A percentile compares a stretch with the other conserved stretches of the same genome.
These are phyloP conservation scores for Flueggea neowawraea DNA, from an alignment of 441 rosid species.

Conservation along the genomic window DNA sequence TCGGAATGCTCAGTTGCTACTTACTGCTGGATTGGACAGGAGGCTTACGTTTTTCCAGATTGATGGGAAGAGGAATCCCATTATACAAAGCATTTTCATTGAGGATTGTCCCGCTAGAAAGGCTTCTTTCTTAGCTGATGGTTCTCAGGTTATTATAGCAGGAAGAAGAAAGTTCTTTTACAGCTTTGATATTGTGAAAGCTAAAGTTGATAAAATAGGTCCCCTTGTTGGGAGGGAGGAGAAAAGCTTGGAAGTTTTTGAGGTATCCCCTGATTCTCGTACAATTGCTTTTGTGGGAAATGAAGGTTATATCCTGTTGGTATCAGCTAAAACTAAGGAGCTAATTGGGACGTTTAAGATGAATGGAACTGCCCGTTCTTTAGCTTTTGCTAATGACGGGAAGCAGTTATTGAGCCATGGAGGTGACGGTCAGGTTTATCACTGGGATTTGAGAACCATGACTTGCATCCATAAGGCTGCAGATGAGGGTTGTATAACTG, in stretches of 20 bases:
- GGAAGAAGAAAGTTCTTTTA: slow-evolving; percentile 94
- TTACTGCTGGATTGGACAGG: slow-evolving; percentile 71
- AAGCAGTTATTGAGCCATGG: slow-evolving; percentile 76
- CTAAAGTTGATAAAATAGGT: slow-evolving; percentile 73
- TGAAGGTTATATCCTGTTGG: slow-evolving; percentile 79
- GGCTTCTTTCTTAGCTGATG: slow-evolving; percentile 84
- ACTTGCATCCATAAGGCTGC: slow-evolving; percentile 74
- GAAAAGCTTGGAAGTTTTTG: slow-evolving; percentile 87
- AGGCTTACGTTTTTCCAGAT: slow-evolving; percentile 79
- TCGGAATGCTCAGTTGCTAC: slow-evolving; percentile 77
- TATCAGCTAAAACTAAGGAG: slow-evolving; percentile 80
- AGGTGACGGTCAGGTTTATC: slow-evolving; percentile 86
- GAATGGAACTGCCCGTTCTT: slow-evolving; percentile 77
- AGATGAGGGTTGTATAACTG: slow-evolving; percentile 81
- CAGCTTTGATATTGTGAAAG: slow-evolving; percentile 83
- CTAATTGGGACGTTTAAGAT: slow-evolving; percentile 83
- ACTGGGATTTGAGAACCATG: slow-evolving; percentile 87
- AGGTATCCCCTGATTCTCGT: slow-evolving; percentile 78
- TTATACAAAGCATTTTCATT: slow-evolving; percentile 81
- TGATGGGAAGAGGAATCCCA: slow-evolving; percentile 89
- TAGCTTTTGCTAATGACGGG: slow-evolving; percentile 70
- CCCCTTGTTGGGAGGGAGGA: slow-evolving; percentile 94
- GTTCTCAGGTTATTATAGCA: slow-evolving; percentile 83
- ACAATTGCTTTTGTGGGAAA: slow-evolving; percentile 81
- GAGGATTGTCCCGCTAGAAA: slow-evolving; percentile 81